Evolutionary conservation across 1,284 basidiomycete species (phyloP).

Genomic region (Gastroboletus turbinatus): DNA sequence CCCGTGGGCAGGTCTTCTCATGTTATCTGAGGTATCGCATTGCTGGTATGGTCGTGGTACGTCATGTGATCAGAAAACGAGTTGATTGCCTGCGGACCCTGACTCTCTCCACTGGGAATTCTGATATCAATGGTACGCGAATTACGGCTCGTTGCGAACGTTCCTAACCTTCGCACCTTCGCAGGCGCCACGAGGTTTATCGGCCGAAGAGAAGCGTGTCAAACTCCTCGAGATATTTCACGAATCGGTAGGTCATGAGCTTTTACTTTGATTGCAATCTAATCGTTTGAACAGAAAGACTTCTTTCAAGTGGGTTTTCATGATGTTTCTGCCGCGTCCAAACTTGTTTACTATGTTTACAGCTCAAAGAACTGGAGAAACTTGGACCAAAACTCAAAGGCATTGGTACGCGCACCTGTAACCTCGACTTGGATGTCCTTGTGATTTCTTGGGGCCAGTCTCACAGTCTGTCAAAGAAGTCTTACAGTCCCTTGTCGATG

Average conservation of each 20-base stretch:
- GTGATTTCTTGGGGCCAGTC: constrained; percentile 44
- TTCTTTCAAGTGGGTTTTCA: constrained; percentile 64
- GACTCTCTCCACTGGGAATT: neutral
- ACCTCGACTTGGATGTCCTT: neutral
- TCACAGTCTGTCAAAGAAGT: constrained; percentile 88
- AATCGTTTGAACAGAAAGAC: constrained; percentile 60
- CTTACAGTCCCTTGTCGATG: constrained; percentile 79
- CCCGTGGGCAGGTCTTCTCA: neutral
- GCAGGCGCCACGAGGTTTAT: constrained; percentile 76
- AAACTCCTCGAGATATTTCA: constrained; percentile 87
- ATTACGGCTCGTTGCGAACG: neutral
- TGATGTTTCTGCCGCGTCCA: neutral
- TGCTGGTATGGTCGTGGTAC: neutral
- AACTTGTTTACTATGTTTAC: constrained; percentile 6
- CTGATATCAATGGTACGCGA: constrained; percentile 25
- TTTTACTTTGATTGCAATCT: neutral
- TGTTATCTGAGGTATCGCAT: neutral
- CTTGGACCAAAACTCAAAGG: constrained; percentile 82
- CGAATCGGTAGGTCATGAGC: constrained; percentile 60
- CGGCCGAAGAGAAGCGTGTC: constrained; percentile 77
- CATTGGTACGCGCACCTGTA: constrained; percentile 55
- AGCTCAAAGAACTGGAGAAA: constrained; percentile 90
- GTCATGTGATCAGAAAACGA: constrained; percentile 27
- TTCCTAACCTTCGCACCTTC: constrained; percentile 13
- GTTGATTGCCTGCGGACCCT: neutral